Conservation (phyloP, 2,329 filamentous ascomycete genomes). For the Hymenotorrendiella dingleyae region DNA sequence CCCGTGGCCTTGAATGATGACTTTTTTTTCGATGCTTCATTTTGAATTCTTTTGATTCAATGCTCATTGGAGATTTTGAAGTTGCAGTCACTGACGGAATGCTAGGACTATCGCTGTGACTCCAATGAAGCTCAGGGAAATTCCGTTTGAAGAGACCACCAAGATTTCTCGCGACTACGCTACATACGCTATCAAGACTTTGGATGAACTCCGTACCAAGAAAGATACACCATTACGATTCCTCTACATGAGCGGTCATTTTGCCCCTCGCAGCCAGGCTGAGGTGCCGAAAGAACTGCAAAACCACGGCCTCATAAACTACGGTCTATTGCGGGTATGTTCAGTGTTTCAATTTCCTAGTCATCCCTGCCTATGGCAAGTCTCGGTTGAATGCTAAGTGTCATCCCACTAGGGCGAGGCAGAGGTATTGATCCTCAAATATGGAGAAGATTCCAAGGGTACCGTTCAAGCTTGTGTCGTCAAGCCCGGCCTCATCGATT, state of each 20-base stretch:
- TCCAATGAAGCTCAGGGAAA: conserved; percentile 30
- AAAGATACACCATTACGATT: conserved; percentile 45
- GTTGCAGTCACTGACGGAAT: too few relatives aligned
- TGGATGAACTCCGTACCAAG: conserved; percentile 15
- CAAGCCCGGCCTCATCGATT: conserved; percentile 39
- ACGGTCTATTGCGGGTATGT: conserved; percentile 41
- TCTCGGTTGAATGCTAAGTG: too few relatives aligned
- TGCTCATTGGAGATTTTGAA: too few relatives aligned
- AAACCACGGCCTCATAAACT: conserved; percentile 36
- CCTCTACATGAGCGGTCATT: conserved; percentile 47
- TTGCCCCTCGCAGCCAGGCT: conserved; percentile 33
- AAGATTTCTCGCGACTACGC: conserved; percentile 38
- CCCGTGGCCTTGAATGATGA: too few relatives aligned
- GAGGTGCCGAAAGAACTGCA: conserved; percentile 42
- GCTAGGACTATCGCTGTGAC: conserved; percentile 38
- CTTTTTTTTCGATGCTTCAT: too few relatives aligned
- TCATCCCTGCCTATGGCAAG: too few relatives aligned
- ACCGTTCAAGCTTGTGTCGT: conserved; percentile 35
- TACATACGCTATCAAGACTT: conserved; percentile 31
- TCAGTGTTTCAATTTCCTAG: neutral
- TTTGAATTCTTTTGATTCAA: too few relatives aligned
- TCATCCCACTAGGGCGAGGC: conserved; percentile 47
- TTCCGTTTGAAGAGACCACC: conserved; percentile 33
- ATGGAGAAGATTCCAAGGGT: conserved; percentile 34
- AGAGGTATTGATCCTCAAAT: conserved; percentile 38